phyloP scores from a whole-genome alignment of 805 yeast species.

The Hermanozyma aechmeae region DNA sequence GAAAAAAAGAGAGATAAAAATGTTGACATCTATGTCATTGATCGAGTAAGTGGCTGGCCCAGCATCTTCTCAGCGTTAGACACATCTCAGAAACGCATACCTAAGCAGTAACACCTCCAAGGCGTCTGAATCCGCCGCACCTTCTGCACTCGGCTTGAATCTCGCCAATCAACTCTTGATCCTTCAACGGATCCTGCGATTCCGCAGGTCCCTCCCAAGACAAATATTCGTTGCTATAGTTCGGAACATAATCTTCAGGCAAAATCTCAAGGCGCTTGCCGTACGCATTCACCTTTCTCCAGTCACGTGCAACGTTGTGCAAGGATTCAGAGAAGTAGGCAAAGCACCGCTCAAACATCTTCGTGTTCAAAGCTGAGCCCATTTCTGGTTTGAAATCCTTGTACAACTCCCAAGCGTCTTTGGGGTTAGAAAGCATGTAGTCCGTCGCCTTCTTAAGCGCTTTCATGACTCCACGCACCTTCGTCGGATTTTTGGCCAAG shows the following conservation, averaged over 20 bases:
- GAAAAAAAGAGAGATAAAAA: no score
- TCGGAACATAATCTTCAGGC: constrained; percentile 39
- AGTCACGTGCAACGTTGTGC: constrained; percentile 46
- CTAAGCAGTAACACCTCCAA: no score
- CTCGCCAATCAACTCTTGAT: constrained; percentile 37
- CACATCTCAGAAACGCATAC: no score
- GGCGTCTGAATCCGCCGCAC: constrained; percentile 41
- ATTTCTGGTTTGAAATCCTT: constrained; percentile 39
- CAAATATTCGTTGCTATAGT: constrained; percentile 42
- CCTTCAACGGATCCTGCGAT: constrained; percentile 36
- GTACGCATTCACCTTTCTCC: constrained; percentile 47
- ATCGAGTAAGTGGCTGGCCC: no score
- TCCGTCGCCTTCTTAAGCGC: constrained; percentile 47
- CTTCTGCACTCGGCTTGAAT: constrained; percentile 39
- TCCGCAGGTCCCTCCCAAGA: constrained; percentile 43
- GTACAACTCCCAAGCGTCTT: constrained; percentile 38
- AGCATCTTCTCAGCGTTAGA: no score
- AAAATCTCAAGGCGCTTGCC: constrained; percentile 46
- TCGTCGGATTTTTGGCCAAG: constrained; percentile 36
- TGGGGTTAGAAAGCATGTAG: constrained; percentile 34
- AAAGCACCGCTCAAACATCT: constrained; percentile 43
- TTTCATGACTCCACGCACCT: constrained; percentile 33
- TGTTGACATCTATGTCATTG: no score
- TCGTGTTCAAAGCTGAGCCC: constrained; percentile 29
- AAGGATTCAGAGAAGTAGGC: constrained; percentile 46